phyloP scores from a whole-genome alignment of 345 rosid genomes.

The Populus pruinosa region DNA sequence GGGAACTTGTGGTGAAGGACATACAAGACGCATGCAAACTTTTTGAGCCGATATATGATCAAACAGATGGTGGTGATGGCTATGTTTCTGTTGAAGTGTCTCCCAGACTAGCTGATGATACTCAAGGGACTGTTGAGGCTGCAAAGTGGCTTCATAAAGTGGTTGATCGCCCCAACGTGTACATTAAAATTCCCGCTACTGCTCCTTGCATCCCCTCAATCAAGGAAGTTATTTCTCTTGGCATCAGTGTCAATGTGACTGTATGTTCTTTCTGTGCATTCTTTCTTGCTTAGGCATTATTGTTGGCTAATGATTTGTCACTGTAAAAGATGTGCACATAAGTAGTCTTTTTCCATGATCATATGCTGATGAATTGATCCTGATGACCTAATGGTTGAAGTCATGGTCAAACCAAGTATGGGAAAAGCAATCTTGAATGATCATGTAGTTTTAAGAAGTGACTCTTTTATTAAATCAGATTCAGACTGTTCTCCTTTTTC shows the following conservation, averaged over 20 bases:
- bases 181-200: conserved; percentile 97
- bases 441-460: neutral
- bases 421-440: neutral
- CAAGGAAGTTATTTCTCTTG: conserved; percentile 82
- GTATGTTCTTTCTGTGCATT: conserved; percentile 42
- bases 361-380: neutral
- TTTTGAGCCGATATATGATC: conserved; percentile 86
- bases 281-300: conserved; percentile 1
- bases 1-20: conserved; percentile 98
- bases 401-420: neutral
- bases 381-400: neutral
- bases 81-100: conserved; percentile 98
- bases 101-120: conserved; percentile 90
- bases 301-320: neutral
- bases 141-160: conserved; percentile 86
- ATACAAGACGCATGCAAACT: conserved; percentile 97
- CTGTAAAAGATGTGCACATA: neutral
- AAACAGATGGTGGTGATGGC: conserved; percentile 90
- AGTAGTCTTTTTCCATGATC: neutral
- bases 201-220: conserved; percentile 84
- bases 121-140: conserved; percentile 81
- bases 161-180: conserved; percentile 78
- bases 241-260: conserved; percentile 94
- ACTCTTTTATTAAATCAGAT: neutral
- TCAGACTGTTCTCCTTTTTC: conserved; percentile 5